Percentiles rank a stretch among this genome's conserved stretches.
These are phyloP conservation scores for Periconia sp. DNA, from an alignment of 2,329 filamentous ascomycete genomes.

Conservation along the genomic window DNA sequence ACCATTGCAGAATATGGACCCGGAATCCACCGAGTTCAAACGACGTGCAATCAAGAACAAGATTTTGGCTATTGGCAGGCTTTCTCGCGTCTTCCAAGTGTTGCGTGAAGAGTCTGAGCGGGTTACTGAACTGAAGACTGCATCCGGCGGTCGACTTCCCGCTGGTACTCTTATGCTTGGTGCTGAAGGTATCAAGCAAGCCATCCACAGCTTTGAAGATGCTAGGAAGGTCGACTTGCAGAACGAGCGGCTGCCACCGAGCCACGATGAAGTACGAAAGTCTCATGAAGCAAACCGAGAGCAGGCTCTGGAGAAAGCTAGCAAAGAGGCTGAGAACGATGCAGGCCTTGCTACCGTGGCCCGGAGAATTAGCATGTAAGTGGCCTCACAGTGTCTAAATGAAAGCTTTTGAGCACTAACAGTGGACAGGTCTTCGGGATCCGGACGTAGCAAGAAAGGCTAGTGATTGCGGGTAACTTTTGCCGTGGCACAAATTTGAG, in stretches of 20 bases:
- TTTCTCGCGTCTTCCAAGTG: conserved; percentile 98
- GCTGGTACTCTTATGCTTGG: conserved; percentile 97
- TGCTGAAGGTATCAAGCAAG: conserved; percentile 97
- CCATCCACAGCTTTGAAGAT: conserved; percentile 95
- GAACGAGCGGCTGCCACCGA: conserved; percentile 92
- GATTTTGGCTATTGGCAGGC: conserved; percentile 92
- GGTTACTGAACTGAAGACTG: conserved; percentile 97
- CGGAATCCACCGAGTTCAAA: conserved; percentile 90
- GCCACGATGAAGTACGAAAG: conserved; percentile 84
- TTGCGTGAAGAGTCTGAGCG: conserved; percentile 95
- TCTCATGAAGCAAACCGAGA: conserved; percentile 79
- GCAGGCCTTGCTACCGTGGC: conserved; percentile 83
- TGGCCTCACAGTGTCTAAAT: conserved; percentile 4
- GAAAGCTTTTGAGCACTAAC: conserved; percentile 14
- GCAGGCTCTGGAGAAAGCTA: conserved; percentile 82
- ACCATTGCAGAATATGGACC: conserved; percentile 65
- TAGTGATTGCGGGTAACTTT: conserved; percentile 8
- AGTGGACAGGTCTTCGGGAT: conserved; percentile 43
- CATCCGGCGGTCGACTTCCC: conserved; percentile 86
- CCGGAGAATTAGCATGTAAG: conserved; percentile 94
- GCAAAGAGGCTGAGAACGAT: conserved; percentile 89
- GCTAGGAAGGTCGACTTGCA: conserved; percentile 95
- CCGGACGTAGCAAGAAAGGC: conserved; percentile 37
- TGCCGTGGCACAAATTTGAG: conserved; percentile 15
- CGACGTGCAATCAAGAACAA: conserved; percentile 99